Percentiles rank a stretch among this genome's conserved stretches.
Conservation (phyloP, 306 rosid species). For the Fragaria nilgerrensis region DNA sequence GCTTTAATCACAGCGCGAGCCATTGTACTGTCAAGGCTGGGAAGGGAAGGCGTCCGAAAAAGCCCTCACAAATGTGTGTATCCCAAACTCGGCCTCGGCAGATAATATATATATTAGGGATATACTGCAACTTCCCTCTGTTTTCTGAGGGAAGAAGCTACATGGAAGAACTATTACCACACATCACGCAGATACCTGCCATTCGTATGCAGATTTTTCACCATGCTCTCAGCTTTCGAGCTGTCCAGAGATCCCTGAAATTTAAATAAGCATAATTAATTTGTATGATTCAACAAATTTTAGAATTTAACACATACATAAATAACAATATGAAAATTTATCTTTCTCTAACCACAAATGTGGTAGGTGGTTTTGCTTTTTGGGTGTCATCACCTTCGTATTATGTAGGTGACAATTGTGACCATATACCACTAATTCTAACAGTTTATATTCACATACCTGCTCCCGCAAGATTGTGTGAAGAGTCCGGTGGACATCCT, state of each 20-base stretch:
- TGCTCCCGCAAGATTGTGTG: constrained; percentile 82
- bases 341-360: background rate
- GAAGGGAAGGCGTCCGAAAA: constrained; percentile 31
- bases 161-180: constrained; percentile 53
- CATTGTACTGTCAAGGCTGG: constrained; percentile 30
- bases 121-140: constrained; percentile 2
- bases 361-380: background rate
- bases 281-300: background rate
- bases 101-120: constrained; percentile 1
- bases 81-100: constrained; percentile 17
- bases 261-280: background rate
- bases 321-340: background rate
- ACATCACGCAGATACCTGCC: constrained; percentile 96
- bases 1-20: constrained; percentile 25
- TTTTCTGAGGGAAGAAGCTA: background rate
- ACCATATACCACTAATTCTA: constrained; percentile 8
- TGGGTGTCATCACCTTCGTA: background rate
- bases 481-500: constrained; percentile 90
- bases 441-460: constrained; percentile 36
- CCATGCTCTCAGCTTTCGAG: constrained; percentile 90
- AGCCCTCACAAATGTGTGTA: constrained; percentile 23
- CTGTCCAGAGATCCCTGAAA: constrained; percentile 83
- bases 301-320: no score
- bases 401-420: constrained; percentile 16
- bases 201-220: constrained; percentile 78